Evolutionary conservation across 768 basidiomycete species (phyloP), one percentile per base, ranked within the genome.

Genomic region (Psilocybe cyanescens): DNA sequence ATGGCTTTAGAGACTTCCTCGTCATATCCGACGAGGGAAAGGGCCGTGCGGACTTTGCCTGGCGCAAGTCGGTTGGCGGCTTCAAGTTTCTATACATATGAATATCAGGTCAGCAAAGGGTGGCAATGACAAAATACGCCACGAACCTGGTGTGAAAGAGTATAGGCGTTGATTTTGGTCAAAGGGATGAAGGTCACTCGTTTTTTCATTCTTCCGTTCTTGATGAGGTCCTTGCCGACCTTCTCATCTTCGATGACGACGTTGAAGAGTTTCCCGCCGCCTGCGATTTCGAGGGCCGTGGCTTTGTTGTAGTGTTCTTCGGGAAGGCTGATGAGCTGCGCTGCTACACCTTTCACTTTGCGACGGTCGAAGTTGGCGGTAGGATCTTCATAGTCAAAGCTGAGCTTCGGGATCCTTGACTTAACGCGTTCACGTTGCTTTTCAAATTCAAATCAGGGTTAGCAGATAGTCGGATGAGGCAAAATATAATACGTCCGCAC

Each of bases 171-270:
- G 70, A 99, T 96, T 78, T 95, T 97, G 74, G 90, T 97, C 51
- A 99, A 78, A 0, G 97, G 97, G 65, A 99, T 95, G 73, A 97
- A 87, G 0, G 95, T 97, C 17, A 97, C 92, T 17, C 95, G 87
- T 74, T 91, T 94, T 78, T 86, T 89, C 66, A 99, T 84, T 52
- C 80, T 70, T 9, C 83, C 82, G 50, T 90, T 86, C 70, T 91
- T 85, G 50, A 99, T 78, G 28, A 99, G 82, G 30, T 91, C 87
- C 67, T 91, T 92, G 30, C 95, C 96, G 48, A 96, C 86, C 58
- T 84, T 84, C 75, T 98, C 95, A 70, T 97, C 88, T 65, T 96
- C 88, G 7, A 99, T 92, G 29, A 99, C 91, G 39, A 99, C 94
- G 64, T 99, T 94, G 76, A 91, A 97, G 8, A 99, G 80, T 65